Evolutionary conservation across 164 flowering plant species (phyloP), one percentile per base, ranked within the genome.

Genomic region (Sedum album): DNA sequence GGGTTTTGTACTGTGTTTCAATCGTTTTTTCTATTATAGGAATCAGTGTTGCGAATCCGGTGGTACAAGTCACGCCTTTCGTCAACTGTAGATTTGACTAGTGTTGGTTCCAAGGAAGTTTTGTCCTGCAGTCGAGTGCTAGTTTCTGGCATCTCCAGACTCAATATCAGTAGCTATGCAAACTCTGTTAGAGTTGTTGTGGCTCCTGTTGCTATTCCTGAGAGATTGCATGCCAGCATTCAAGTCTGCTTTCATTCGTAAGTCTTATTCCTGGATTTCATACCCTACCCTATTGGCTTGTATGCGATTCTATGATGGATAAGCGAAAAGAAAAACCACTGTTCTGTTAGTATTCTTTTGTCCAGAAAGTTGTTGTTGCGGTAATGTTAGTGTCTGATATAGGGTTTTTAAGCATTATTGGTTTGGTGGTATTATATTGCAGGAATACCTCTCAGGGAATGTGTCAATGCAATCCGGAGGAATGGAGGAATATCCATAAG

Each of bases 231-330:
- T 71, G 71, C 68, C 70, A 86, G 80, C 76, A 82, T 90, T 60
- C 82, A 77, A 73, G 85, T 90, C 53, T 90, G 98, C 69, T 80
- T 82, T 70, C 98, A 90, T 73, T 18, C 79, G 98, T 93, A 73
- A 82, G 87, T 73, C 38, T 35, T 35, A 35, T 3, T 35, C 38
- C 3, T 35, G 7, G 38, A 35, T 3, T 7, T 7, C 3, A 35
- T 3, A 35, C 38, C 7, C 3, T 35, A 3, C 7, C 5, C 38
- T 35, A 35, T 35, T 35, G 3, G 38, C 38, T 35, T 35, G 38
- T 35, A 3, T 35, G 38, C 38, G 38, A n/a, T n/a, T n/a, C n/a
- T n/a, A n/a, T n/a, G n/a, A n/a, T n/a, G n/a, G n/a, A n/a, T n/a
- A n/a, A n/a, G n/a, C n/a, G n/a, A n/a, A n/a, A n/a, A n/a, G n/a